phyloP scores from a whole-genome alignment of 768 basidiomycete species.

The Crucibulum laeve region DNA sequence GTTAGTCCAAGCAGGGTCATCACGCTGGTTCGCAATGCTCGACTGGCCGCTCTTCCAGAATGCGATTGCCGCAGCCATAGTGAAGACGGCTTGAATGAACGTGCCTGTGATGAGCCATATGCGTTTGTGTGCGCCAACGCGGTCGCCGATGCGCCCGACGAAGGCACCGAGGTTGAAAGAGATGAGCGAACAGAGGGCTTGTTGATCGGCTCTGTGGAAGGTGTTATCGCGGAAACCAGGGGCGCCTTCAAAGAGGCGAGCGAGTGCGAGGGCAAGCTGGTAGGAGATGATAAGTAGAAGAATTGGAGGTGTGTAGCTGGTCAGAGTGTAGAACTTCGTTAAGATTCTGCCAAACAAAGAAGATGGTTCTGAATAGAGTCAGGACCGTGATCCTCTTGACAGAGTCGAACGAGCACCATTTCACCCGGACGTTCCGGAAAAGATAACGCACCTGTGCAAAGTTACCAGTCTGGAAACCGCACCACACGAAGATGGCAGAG shows the following conservation, averaged over 20 bases:
- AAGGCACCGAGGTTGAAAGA: constrained; percentile 77
- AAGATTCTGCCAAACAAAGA: no score
- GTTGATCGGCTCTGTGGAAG: constrained; percentile 81
- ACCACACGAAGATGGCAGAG: constrained; percentile 80
- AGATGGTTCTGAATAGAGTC: no score
- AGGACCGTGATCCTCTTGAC: no score
- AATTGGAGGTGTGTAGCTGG: background rate
- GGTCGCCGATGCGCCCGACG: constrained; percentile 81
- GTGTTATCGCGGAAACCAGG: constrained; percentile 41
- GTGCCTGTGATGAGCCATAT: constrained; percentile 72
- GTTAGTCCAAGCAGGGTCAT: constrained; percentile 68
- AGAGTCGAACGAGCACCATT: background rate
- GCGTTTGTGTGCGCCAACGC: constrained; percentile 67
- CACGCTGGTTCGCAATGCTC: constrained; percentile 50
- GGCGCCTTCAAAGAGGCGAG: constrained; percentile 65
- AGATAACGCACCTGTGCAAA: constrained; percentile 49
- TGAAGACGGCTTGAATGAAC: constrained; percentile 70
- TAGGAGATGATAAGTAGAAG: background rate
- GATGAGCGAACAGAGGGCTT: constrained; percentile 76
- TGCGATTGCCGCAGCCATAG: constrained; percentile 65
- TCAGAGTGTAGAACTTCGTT: no score
- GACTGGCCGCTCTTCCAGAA: constrained; percentile 67
- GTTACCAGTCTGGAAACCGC: constrained; percentile 82
- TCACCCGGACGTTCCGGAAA: no score
- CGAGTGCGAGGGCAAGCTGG: constrained; percentile 76